A percentile compares a stretch with the other conserved stretches of the same genome.
phyloP scores from a whole-genome alignment of 352 stramenopile species.

The Globisporangium takayamanum region DNA sequence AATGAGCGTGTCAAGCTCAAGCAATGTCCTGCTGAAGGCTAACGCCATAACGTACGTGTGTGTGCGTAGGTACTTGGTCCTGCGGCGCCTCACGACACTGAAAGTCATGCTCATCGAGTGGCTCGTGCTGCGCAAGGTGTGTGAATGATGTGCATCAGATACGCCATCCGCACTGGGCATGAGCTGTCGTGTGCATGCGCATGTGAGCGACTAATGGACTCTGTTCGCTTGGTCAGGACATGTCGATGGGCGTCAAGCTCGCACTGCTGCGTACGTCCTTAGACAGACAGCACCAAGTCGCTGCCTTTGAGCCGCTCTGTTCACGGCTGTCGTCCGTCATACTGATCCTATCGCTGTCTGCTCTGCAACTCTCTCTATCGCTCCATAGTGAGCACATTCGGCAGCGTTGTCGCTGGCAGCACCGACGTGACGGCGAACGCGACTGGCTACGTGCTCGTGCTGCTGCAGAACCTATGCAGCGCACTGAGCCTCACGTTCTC shows the following conservation, averaged over 20 bases:
- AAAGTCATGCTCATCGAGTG: slow-evolving; percentile 77
- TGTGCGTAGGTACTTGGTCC: slow-evolving; percentile 40
- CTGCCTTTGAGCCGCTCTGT: neutral
- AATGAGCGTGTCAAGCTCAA: too few species aligned
- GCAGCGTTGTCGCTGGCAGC: slow-evolving; percentile 47
- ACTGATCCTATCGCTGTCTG: too few species aligned
- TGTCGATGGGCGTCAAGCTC: slow-evolving; percentile 44
- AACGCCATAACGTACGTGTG: neutral
- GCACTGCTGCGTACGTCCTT: slow-evolving; percentile 46
- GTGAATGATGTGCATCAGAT: neutral
- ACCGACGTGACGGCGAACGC: slow-evolving; percentile 44
- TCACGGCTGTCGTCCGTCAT: too few species aligned
- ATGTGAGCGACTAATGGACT: neutral
- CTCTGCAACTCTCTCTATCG: too few species aligned
- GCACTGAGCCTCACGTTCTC: slow-evolving; percentile 53
- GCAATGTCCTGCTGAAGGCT: too few species aligned
- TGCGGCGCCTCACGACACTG: slow-evolving; percentile 63
- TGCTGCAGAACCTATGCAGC: slow-evolving; percentile 67
- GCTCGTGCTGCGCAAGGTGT: slow-evolving; percentile 59
- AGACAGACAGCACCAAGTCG: neutral
- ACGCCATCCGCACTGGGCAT: neutral
- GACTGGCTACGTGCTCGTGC: slow-evolving; percentile 45
- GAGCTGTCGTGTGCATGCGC: neutral
- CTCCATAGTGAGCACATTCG: slow-evolving; percentile 44
- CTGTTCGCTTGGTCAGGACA: slow-evolving; percentile 15